Base-by-base conservation (phyloP, 176 grass and related monocot species). In the Neostapfia colusana region DNA sequence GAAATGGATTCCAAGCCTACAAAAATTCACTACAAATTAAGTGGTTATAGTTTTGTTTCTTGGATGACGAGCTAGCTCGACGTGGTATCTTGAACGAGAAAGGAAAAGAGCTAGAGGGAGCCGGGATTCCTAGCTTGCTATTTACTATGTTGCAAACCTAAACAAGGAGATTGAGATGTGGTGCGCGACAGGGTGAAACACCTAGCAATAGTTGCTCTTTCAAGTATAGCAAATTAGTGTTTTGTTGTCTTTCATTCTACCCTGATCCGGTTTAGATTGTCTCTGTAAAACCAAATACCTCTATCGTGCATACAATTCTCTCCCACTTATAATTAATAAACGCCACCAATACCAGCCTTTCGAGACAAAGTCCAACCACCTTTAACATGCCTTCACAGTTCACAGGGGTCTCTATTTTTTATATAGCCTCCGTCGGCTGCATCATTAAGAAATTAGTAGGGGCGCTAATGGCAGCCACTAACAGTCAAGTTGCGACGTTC, bases 321-420 rank as follows among this genome's bases (percentile, higher is more conserved):
- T n/a, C n/a, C n/a, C n/a, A n/a, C n/a, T n/a, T n/a, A n/a, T n/a
- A n/a, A n/a, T n/a, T n/a, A n/a, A n/a, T n/a, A n/a, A n/a, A n/a
- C n/a, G n/a, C n/a, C n/a, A n/a, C n/a, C n/a, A n/a, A n/a, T n/a
- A n/a, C n/a, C n/a, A n/a, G n/a, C n/a, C n/a, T n/a, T n/a, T n/a
- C n/a, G n/a, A n/a, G n/a, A n/a, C n/a, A n/a, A n/a, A n/a, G n/a
- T 39, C 35, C 21, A 62, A 84, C 68, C 54, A 80, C 39, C 39
- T 57, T 70, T 84, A 81, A 81, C 73, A 71, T 81, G 72, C 39
- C 28, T 50, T 20, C 31, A 58, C 42, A 58, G 57, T 61, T 58
- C 23, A 58, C 55, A 25, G 16, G 31, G 37, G 38, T 49, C 14
- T 36, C 46, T 18, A 0, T 26, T 75, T 61, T 11, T 73, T 61